Evolutionary conservation across 305 asterid species (phyloP).

Genomic region (Rubia tinctorum): DNA sequence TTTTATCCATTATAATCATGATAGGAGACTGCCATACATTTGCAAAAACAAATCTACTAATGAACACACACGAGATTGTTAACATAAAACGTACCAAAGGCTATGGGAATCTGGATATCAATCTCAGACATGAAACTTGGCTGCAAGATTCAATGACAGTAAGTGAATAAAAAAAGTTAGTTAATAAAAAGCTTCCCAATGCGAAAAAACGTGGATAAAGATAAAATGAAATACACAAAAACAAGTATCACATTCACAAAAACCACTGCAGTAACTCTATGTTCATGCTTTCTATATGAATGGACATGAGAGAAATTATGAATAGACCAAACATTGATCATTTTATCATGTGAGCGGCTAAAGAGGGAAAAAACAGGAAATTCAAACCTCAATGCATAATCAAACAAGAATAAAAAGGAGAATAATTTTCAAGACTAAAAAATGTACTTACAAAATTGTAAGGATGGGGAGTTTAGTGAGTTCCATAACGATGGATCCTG

Average conservation of each 20-base stretch:
- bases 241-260: too few species aligned
- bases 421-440: background rate
- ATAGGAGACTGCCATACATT: too few species aligned
- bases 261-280: too few species aligned
- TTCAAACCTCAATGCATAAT: constrained; percentile 15
- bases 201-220: too few species aligned
- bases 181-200: too few species aligned
- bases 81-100: constrained; percentile 55
- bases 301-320: too few species aligned
- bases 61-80: background rate
- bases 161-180: constrained; percentile 8
- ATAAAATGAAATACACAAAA: too few species aligned
- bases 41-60: background rate
- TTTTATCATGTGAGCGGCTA: too few species aligned
- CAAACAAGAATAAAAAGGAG: background rate
- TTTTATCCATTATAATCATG: background rate
- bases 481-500: constrained; percentile 83
- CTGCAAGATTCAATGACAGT: constrained; percentile 25
- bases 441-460: constrained; percentile 53
- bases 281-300: too few species aligned
- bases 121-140: constrained; percentile 85
- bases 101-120: constrained; percentile 60
- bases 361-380: too few species aligned
- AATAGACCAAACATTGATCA: too few species aligned
- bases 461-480: constrained; percentile 67